Percentiles rank a stretch among this genome's conserved stretches.
These are phyloP conservation scores for Blastocystis hominis DNA, from an alignment of 352 stramenopile genomes.

Conservation along the genomic window DNA sequence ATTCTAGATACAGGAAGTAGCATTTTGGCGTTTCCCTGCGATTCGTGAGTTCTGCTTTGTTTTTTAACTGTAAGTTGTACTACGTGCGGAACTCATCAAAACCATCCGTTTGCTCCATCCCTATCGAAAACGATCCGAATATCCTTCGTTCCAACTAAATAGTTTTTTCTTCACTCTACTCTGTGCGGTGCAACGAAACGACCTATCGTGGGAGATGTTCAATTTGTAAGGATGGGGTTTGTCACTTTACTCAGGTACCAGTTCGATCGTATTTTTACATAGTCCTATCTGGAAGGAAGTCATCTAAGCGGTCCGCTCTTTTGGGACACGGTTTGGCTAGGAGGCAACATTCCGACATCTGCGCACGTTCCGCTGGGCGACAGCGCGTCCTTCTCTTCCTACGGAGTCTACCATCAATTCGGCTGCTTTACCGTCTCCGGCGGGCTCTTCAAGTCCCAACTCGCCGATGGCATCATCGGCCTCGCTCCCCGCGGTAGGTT, in stretches of 20 bases:
- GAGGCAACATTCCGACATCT: neutral
- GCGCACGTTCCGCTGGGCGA: neutral
- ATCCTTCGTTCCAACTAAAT: constrained; percentile 1
- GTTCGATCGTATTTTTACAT: neutral
- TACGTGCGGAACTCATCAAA: constrained; percentile 13
- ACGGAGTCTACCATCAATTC: constrained; percentile 24
- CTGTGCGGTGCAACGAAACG: neutral
- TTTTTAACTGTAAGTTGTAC: constrained; percentile 25
- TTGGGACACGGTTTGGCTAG: constrained; percentile 44
- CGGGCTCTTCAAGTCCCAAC: constrained; percentile 37
- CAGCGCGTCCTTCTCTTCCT: neutral
- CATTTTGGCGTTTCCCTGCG: constrained; percentile 50
- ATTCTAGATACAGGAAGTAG: constrained; percentile 54
- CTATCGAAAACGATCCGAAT: constrained; percentile 41
- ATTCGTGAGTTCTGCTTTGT: neutral
- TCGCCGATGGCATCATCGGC: constrained; percentile 51
- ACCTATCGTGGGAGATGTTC: constrained; percentile 34
- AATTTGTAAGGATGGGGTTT: neutral
- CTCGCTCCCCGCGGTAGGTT: constrained; percentile 20
- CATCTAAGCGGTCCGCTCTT: constrained; percentile 33
- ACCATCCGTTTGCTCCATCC: constrained; percentile 20
- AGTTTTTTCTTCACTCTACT: neutral
- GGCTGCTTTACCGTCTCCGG: neutral
- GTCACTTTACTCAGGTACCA: constrained; percentile 32
- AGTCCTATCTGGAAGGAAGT: constrained; percentile 57